Base-by-base conservation (phyloP, 805 yeast species). In the Torulaspora maleeae region DNA sequence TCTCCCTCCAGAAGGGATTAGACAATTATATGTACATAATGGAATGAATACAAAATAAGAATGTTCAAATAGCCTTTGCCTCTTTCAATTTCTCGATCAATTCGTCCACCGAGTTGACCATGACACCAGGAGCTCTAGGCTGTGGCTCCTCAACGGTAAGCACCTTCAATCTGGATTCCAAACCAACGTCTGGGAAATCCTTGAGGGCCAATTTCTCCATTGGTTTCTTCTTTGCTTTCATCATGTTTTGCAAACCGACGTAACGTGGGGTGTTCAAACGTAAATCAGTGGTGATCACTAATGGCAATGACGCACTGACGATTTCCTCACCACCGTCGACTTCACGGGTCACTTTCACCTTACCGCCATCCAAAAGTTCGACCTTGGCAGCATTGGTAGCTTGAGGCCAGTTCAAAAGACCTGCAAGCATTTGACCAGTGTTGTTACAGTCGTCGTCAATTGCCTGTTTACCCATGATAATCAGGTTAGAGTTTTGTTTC, bases 201-300 rank as follows among this genome's bases (percentile, higher is more conserved):
- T 56, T 49, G 16, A 82, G 67, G 66, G 71, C 76, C 68, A 67
- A 78, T 65, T 60, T 79, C 74, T 80, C 87, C 64, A 90, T 74
- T 3, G 96, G 96, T 75, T 88, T 90, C 79, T 90, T 90, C 75
- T 93, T 93, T 45, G 98, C 98, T 74, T 93, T 93, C 98, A 93
- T 93, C 72, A 90, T 79, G 67, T 91, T 93, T 49, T 96, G 97
- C 62, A 93, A 75, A 11, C 95, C 80, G n/a, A 95, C 96, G 60
- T 88, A 93, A 58, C 97, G 82, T 36, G 99, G 99, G 63, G 80
- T 93, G 66, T 93, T 93, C 61, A 93, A 77, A 67, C 99, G 83
- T 56, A 93, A 75, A 66, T 93, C 99, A 2, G 98, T 84, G 22
- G 97, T 90, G 56, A 93, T 78, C 43, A 93, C 77, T 72, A 89